Conservation (phyloP, 2,329 filamentous ascomycete genomes). For the Xylaria sp. region DNA sequence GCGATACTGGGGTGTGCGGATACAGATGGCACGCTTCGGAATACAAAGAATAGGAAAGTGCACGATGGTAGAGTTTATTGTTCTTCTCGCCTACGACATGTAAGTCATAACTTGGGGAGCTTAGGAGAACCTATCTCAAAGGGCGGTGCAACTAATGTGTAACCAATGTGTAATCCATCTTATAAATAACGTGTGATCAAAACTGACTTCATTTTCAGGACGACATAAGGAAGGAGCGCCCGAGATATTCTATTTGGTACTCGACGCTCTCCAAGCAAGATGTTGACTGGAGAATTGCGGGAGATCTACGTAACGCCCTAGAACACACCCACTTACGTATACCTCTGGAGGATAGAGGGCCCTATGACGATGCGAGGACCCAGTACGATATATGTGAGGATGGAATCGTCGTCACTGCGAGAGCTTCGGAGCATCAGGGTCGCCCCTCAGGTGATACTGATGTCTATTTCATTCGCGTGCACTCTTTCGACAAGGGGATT, state of each 20-base stretch:
- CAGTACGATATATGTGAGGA: conserved; percentile 44
- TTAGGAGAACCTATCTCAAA: background rate
- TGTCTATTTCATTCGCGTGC: conserved; percentile 7
- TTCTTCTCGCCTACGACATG: conserved; percentile 41
- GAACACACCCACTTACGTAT: conserved; percentile 41
- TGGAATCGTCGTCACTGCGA: conserved; percentile 44
- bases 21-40: conserved; percentile 42
- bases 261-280: conserved; percentile 40
- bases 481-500: background rate
- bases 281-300: conserved; percentile 40
- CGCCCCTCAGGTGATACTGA: background rate
- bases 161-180: too few species aligned
- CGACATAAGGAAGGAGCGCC: conserved; percentile 40
- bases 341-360: conserved; percentile 36
- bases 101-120: conserved; percentile 32
- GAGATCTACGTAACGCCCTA: conserved; percentile 44
- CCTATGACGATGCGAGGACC: conserved; percentile 28
- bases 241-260: conserved; percentile 48
- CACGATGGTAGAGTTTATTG: conserved; percentile 45
- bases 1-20: conserved; percentile 44
- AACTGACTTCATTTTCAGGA: conserved; percentile 34
- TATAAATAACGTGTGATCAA: too few species aligned
- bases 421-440: background rate
- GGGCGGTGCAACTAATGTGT: background rate
- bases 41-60: conserved; percentile 37